These are phyloP conservation scores for Calonectria hongkongensis DNA, from an alignment of 2,329 filamentous ascomycete species.

Conservation along the genomic window DNA sequence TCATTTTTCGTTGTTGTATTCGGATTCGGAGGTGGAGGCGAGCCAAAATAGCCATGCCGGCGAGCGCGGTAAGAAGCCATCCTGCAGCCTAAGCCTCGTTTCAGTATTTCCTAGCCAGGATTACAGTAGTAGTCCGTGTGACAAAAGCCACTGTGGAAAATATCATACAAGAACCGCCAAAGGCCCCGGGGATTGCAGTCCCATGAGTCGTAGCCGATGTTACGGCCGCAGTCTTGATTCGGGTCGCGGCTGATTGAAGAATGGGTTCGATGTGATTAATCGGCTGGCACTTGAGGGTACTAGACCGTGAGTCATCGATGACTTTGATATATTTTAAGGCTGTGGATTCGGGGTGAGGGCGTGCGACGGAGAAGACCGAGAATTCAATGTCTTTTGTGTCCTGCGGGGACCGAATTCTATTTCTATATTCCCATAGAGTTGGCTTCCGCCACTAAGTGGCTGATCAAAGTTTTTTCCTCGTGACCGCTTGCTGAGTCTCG, in stretches of 20 bases:
- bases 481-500: background rate
- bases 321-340: background rate
- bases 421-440: background rate
- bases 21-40: constrained; percentile 12
- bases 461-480: background rate
- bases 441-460: background rate
- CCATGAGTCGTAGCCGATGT: background rate
- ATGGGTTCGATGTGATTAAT: background rate
- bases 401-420: constrained; percentile 10
- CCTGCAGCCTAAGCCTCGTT: background rate
- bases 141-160: too few species aligned
- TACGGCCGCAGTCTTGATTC: background rate
- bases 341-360: background rate
- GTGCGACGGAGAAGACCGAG: constrained; percentile 14
- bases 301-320: background rate
- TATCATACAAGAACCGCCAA: background rate
- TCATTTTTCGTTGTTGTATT: constrained; percentile 9
- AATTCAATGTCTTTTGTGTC: background rate
- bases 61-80: constrained; percentile 6
- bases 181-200: background rate
- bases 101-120: background rate
- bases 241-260: background rate
- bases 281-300: background rate
- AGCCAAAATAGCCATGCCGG: background rate
- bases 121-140: background rate